These are phyloP conservation scores for Venturia effusa DNA, from an alignment of 2,329 filamentous ascomycete genomes.

Conservation along the genomic window DNA sequence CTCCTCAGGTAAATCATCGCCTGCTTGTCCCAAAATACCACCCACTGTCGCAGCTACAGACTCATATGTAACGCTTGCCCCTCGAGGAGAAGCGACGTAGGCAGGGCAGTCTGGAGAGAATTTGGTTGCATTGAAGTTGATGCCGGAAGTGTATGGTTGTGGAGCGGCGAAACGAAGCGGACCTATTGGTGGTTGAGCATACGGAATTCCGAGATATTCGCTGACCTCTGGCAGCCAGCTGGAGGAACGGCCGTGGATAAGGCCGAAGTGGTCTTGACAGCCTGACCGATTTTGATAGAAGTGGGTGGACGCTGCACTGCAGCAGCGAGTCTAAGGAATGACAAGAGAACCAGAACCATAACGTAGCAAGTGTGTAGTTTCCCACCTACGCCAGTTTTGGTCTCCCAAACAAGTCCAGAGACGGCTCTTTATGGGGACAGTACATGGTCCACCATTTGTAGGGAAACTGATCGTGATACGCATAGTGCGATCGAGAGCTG, in stretches of 20 bases:
- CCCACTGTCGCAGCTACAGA: background rate
- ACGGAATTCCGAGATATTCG: slow-evolving; percentile 27
- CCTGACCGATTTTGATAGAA: slow-evolving; percentile 15
- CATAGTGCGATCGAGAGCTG: background rate
- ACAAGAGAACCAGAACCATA: background rate
- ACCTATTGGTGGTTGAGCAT: slow-evolving; percentile 25
- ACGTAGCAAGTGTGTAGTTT: background rate
- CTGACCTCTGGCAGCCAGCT: slow-evolving; percentile 16
- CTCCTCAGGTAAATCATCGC: slow-evolving; percentile 7
- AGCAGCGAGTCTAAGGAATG: background rate
- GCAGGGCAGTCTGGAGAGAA: background rate
- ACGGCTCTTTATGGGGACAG: background rate
- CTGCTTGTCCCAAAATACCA: slow-evolving; percentile 13
- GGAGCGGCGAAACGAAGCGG: slow-evolving; percentile 24
- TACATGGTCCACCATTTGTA: background rate
- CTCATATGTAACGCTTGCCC: background rate
- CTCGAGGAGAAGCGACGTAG: background rate
- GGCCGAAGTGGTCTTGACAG: slow-evolving; percentile 23
- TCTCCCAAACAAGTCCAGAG: background rate
- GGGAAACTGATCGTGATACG: background rate
- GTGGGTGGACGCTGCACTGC: background rate
- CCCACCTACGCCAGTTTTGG: background rate
- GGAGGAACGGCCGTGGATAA: slow-evolving; percentile 22
- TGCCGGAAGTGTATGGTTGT: slow-evolving; percentile 18
- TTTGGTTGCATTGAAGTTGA: slow-evolving; percentile 13